Conservation (phyloP, 2,329 filamentous ascomycete genomes). For the Dendryphion nanum region DNA sequence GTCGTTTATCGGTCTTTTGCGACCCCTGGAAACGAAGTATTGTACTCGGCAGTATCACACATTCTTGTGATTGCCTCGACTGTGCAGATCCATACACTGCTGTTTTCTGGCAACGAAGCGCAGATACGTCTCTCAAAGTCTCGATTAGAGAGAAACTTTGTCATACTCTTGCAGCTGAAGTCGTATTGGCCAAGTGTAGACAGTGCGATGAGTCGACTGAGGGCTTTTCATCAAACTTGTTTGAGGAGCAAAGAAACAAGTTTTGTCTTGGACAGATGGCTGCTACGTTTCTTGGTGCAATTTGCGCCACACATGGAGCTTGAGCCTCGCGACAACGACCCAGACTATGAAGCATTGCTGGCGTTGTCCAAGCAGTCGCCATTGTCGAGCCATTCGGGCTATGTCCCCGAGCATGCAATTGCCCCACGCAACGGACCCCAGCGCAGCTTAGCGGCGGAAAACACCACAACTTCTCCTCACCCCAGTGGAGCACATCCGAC, state of each 20-base stretch:
- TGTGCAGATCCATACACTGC: not conserved
- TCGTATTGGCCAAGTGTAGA: not conserved
- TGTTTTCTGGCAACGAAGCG: not conserved
- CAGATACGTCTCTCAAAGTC: not conserved
- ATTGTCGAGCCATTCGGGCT: no score
- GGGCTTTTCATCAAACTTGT: not conserved
- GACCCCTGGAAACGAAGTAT: not conserved
- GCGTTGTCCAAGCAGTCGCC: no score
- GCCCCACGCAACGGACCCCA: no score
- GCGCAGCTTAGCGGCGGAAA: no score
- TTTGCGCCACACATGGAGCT: not conserved
- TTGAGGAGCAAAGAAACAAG: not conserved
- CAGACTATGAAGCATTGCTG: no score
- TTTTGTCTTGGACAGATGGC: not conserved
- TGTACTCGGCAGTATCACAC: not conserved
- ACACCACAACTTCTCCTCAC: no score
- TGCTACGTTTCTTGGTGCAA: not conserved
- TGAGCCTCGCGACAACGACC: no score
- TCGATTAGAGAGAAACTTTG: not conserved
- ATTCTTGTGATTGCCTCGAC: not conserved
- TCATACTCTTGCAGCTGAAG: not conserved
- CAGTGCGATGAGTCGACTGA: not conserved
- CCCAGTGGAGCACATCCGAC: no score
- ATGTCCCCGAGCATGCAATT: no score
- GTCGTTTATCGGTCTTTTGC: not conserved